A percentile compares a stretch with the other conserved stretches of the same genome.
phyloP scores from a whole-genome alignment of 116 monocot genomes.

The Trichopus zeylanicus region DNA sequence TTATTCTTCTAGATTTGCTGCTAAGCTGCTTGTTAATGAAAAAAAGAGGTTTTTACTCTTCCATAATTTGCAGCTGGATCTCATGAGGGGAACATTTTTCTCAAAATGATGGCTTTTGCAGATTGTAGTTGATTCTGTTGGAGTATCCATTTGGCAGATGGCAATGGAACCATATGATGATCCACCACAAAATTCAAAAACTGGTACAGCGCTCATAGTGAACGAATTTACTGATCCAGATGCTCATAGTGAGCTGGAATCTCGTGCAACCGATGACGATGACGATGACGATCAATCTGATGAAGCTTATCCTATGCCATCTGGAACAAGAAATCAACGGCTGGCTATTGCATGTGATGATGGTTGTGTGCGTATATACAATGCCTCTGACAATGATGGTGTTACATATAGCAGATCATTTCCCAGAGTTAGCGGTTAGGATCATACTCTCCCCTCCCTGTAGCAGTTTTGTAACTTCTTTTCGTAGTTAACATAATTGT shows the following conservation, averaged over 20 bases:
- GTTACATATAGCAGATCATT: constrained; percentile 69
- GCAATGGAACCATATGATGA: constrained; percentile 59
- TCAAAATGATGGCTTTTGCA: constrained; percentile 12
- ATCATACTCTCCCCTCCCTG: constrained; percentile 1
- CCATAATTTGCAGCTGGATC: too few relatives aligned
- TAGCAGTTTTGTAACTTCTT: constrained; percentile 1
- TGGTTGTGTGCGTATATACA: constrained; percentile 79
- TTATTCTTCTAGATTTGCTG: too few relatives aligned
- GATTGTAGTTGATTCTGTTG: constrained; percentile 74
- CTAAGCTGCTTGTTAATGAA: too few relatives aligned
- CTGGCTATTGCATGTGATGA: constrained; percentile 96
- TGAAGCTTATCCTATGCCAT: constrained; percentile 16
- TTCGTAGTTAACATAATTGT: background rate
- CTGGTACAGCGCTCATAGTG: background rate
- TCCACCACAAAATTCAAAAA: constrained; percentile 10
- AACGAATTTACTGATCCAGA: constrained; percentile 40
- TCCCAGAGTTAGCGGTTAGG: constrained; percentile 90
- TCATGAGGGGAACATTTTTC: too few relatives aligned
- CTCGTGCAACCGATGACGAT: constrained; percentile 40
- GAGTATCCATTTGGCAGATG: constrained; percentile 96
- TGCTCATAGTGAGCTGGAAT: constrained; percentile 43
- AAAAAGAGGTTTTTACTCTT: too few relatives aligned
- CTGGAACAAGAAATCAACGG: constrained; percentile 26
- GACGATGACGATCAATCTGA: constrained; percentile 28
- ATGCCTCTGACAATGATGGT: constrained; percentile 36